A percentile compares a stretch with the other conserved stretches of the same genome.
Conservation (phyloP, 805 yeast species). For the Yarrowia sp. region DNA sequence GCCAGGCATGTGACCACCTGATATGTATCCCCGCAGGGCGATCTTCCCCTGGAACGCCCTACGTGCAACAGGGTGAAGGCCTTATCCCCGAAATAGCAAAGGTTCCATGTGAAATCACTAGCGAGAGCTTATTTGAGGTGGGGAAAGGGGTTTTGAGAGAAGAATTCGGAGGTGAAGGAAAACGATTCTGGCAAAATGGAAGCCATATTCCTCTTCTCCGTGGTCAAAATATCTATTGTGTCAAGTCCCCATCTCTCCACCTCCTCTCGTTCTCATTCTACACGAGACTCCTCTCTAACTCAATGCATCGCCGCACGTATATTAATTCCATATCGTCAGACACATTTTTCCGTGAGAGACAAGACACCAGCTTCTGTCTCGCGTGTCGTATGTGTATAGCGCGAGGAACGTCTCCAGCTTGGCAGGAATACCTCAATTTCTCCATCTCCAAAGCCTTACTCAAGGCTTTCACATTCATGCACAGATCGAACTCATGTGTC, state of each 20-base stretch:
- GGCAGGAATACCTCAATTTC: too few relatives aligned
- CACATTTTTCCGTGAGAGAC: neutral
- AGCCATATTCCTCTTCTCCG: too few relatives aligned
- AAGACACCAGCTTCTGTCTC: too few relatives aligned
- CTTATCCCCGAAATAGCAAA: constrained; percentile 21
- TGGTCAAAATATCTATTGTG: too few relatives aligned
- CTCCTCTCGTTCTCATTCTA: too few relatives aligned
- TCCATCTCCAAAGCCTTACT: too few relatives aligned
- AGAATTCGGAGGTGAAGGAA: too few relatives aligned
- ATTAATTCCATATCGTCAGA: neutral
- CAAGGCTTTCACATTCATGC: neutral
- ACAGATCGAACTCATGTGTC: neutral
- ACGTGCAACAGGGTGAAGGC: neutral
- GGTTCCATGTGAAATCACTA: constrained; percentile 26
- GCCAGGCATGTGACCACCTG: constrained; percentile 11
- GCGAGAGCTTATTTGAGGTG: constrained; percentile 3
- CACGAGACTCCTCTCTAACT: neutral
- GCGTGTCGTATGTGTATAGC: too few relatives aligned
- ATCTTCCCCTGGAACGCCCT: neutral
- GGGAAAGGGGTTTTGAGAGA: too few relatives aligned
- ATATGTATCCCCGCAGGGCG: constrained; percentile 13
- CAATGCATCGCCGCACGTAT: constrained; percentile 15
- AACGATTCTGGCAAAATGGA: too few relatives aligned
- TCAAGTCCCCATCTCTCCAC: too few relatives aligned
- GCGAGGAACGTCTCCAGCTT: too few relatives aligned